Evolutionary conservation across 2,329 filamentous ascomycete genomes (phyloP), one percentile per base, ranked within the genome.

Genomic region (Cladosporium sp.): DNA sequence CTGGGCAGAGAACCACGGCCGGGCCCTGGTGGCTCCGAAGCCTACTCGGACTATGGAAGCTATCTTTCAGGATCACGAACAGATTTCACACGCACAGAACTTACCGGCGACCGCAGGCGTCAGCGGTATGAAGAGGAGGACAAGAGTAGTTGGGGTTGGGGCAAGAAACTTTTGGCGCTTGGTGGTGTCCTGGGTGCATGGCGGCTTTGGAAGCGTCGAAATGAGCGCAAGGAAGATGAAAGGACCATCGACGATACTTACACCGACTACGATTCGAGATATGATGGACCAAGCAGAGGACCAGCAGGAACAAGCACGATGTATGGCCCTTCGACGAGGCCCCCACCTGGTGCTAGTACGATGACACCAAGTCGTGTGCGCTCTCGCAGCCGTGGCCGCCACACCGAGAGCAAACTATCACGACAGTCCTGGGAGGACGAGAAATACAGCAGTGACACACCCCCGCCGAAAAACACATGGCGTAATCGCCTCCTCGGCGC

Each of bases 151-250:
- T 72, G 72, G 58, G 68, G 67, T 20, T 64, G 76, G 45, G 45
- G 45, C 25, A 48, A 48, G 43, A 76, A 74, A 29, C 69, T 72
- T 11, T 63, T 80, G 49, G 75, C 76, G 27, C 74, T 72, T 30
- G 79, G 77, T 5, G 78, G 80, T 18, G 77, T 76, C 43, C 72
- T 78, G 18, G 80, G 79, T 7, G 78, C 76, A 29, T 82, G 79
- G 19, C 60, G 84, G 46, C 78, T 78, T 53, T 76, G 76, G 13
- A 63, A 84, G 50, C 65, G 68, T 15, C 67, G 71, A n/a, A 47
- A 49, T 6, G 41, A 51, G 18, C 36, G 38, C 12, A 38, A 51
- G 16, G 41, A 51, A 3, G 41, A 43, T 27, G 38, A 48, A 16
- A 39, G 39, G 20, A 51, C 38, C 16, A 36, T 22, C 40, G 38